phyloP scores from a whole-genome alignment of 1,284 basidiomycete genomes.

The Cystobasidiaceae sp. region DNA sequence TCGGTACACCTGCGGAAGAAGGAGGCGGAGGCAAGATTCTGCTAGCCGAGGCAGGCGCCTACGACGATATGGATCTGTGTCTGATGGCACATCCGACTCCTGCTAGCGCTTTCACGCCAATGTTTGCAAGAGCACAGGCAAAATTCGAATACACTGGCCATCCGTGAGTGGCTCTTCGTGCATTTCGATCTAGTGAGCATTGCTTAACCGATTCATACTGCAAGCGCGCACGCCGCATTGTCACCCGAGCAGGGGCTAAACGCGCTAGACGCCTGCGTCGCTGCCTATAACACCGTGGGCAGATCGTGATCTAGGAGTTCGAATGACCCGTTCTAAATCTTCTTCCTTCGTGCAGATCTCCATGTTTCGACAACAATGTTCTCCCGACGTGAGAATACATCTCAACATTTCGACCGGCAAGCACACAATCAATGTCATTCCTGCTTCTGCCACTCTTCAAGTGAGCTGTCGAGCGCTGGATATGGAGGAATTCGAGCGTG shows the following conservation, averaged over 20 bases:
- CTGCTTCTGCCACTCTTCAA: slow-evolving; percentile 35
- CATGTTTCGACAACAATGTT: slow-evolving; percentile 66
- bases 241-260: slow-evolving; percentile 80
- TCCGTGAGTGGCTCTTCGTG: slow-evolving; percentile 57
- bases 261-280: slow-evolving; percentile 73
- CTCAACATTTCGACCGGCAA: slow-evolving; percentile 53
- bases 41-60: slow-evolving; percentile 65
- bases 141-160: slow-evolving; percentile 72
- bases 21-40: slow-evolving; percentile 68
- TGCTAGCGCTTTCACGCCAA: too few relatives aligned
- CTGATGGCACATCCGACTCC: too few relatives aligned
- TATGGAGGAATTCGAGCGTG: slow-evolving; percentile 39
- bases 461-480: slow-evolving; percentile 31
- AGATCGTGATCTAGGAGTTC: too few relatives aligned
- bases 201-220: not conserved
- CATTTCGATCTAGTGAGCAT: not conserved
- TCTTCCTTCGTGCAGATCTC: too few relatives aligned
- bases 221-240: slow-evolving; percentile 9
- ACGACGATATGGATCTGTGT: slow-evolving; percentile 68
- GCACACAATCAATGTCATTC: slow-evolving; percentile 45
- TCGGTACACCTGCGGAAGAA: slow-evolving; percentile 60
- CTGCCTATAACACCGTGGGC: slow-evolving; percentile 58
- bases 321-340: too few relatives aligned
- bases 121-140: too few relatives aligned
- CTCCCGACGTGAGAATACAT: slow-evolving; percentile 59